Evolutionary conservation across 2,329 filamentous ascomycete species (phyloP).

Genomic region (Teratosphaeria zuluensis): DNA sequence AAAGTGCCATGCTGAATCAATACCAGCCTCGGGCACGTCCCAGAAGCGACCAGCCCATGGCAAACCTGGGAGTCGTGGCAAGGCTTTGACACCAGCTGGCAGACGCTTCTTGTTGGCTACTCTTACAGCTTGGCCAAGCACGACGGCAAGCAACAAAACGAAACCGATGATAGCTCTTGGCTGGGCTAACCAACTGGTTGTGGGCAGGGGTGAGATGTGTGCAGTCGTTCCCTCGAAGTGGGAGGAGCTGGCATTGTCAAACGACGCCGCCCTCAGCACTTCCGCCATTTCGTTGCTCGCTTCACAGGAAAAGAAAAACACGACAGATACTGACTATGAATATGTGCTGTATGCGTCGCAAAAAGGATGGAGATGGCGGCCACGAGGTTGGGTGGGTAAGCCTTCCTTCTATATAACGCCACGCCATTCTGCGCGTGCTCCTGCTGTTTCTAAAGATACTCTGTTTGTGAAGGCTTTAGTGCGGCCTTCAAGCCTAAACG

Average conservation of each 20-base stretch:
- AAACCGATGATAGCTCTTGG: neutral
- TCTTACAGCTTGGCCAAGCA: neutral
- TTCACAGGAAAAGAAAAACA: neutral
- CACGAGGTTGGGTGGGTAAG: neutral
- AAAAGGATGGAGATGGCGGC: neutral
- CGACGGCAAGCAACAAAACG: neutral
- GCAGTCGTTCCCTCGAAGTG: neutral
- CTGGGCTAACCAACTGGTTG: neutral
- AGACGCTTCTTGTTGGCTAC: constrained; percentile 6
- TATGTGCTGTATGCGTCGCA: neutral
- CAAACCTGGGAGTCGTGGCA: constrained; percentile 16
- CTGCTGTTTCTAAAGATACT: neutral
- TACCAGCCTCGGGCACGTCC: constrained; percentile 24
- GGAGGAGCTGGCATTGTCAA: neutral
- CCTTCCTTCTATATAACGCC: neutral
- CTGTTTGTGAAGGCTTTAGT: neutral
- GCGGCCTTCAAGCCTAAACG: neutral
- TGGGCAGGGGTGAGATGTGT: neutral
- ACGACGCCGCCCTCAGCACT: neutral
- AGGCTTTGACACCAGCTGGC: constrained; percentile 14
- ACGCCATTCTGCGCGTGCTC: neutral
- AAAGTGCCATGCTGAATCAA: constrained; percentile 26
- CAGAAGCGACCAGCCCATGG: constrained; percentile 25
- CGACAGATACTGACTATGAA: neutral
- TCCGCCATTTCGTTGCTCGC: neutral